Percentiles rank a stretch among this genome's conserved stretches.
Conservation (phyloP, 805 yeast species). For the Tetrapisispora iriomotensis region DNA sequence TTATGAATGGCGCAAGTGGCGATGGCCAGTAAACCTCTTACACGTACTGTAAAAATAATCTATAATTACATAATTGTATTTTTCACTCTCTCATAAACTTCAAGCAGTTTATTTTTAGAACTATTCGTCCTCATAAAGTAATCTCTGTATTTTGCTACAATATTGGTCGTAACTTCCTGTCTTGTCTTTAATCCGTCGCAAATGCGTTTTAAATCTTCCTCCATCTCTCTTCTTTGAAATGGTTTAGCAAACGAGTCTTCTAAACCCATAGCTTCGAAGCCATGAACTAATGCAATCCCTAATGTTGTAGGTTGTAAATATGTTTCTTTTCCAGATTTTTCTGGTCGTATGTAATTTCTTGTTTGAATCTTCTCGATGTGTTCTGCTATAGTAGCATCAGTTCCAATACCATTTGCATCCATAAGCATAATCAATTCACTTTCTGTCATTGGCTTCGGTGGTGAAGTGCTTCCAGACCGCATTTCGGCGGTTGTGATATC, state of each 20-base stretch:
- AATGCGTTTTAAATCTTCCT: constrained; percentile 52
- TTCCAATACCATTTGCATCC: constrained; percentile 97
- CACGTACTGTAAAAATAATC: too few species aligned
- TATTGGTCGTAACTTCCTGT: constrained; percentile 44
- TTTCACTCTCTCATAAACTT: constrained; percentile 22
- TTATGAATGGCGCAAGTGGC: too few species aligned
- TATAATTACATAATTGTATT: background rate
- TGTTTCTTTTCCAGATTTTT: constrained; percentile 31
- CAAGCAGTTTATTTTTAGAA: constrained; percentile 20
- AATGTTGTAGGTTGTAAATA: constrained; percentile 66
- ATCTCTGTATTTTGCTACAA: constrained; percentile 47
- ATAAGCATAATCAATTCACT: constrained; percentile 82
- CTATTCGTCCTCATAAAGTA: constrained; percentile 30
- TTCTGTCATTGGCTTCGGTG: constrained; percentile 83
- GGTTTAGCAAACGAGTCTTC: constrained; percentile 82
- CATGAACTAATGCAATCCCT: constrained; percentile 82
- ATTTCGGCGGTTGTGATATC: constrained; percentile 48
- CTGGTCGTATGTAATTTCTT: constrained; percentile 55
- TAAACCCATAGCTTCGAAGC: constrained; percentile 70
- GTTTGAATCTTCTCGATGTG: constrained; percentile 74
- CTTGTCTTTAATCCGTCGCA: constrained; percentile 53
- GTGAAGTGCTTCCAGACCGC: constrained; percentile 63
- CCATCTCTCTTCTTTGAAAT: constrained; percentile 68
- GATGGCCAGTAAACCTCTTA: too few species aligned
- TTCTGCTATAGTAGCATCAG: constrained; percentile 98